A percentile compares a stretch with the other conserved stretches of the same genome.
Conservation (phyloP, 208 protist genomes). For the Leishmania gerbilli region DNA sequence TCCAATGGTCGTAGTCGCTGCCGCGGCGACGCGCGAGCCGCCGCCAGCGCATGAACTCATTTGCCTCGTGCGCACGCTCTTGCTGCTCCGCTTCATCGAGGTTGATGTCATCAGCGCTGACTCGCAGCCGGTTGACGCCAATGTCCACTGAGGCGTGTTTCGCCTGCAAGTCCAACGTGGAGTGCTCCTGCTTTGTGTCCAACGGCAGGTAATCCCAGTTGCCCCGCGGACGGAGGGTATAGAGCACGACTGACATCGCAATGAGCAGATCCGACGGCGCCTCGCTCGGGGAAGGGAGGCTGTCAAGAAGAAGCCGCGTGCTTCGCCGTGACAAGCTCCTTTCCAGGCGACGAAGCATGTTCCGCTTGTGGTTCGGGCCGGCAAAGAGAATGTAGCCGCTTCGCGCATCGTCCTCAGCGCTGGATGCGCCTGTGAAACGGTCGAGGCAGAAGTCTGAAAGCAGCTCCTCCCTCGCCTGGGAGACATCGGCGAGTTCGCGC, state of each 20-base stretch:
- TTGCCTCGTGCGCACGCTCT: conserved; percentile 46
- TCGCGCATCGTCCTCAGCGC: conserved; percentile 13
- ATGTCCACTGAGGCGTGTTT: conserved; percentile 62
- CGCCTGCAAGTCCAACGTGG: conserved; percentile 54
- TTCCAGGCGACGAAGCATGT: conserved; percentile 56
- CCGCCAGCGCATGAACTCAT: conserved; percentile 74
- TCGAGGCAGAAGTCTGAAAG: conserved; percentile 64
- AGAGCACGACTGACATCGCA: conserved; percentile 68
- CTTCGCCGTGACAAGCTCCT: conserved; percentile 40
- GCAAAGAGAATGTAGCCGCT: conserved; percentile 84
- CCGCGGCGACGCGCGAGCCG: conserved; percentile 45
- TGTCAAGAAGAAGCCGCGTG: conserved; percentile 74
- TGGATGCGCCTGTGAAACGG: conserved; percentile 36
- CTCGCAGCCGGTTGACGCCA: conserved; percentile 66
- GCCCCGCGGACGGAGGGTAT: conserved; percentile 68
- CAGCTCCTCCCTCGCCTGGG: neutral
- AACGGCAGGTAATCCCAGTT: conserved; percentile 89
- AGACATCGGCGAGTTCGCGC: neutral
- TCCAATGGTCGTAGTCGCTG: conserved; percentile 85
- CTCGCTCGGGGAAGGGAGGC: conserved; percentile 31
- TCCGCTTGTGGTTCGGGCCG: conserved; percentile 85
- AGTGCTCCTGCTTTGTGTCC: conserved; percentile 26
- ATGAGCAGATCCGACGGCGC: conserved; percentile 59
- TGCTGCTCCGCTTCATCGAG: conserved; percentile 82
- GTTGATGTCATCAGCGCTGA: conserved; percentile 61